Evolutionary conservation across 2,329 filamentous ascomycete genomes (phyloP), one percentile per base, ranked within the genome.

Genomic region (Colletotrichum spaethianum): DNA sequence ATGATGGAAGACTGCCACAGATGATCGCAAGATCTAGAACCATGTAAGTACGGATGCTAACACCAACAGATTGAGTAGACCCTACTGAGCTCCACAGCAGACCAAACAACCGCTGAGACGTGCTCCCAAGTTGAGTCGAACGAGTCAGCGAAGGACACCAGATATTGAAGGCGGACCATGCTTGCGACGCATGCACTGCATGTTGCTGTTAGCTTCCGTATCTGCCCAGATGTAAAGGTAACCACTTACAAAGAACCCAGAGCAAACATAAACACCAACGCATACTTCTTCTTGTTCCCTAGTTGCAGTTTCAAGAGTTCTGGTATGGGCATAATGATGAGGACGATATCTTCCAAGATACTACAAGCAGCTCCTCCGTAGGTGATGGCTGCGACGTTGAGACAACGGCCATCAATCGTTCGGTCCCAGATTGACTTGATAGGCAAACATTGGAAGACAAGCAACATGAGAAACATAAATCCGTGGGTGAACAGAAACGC

Each of bases 1-100:
- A 81, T 9, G 83, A 80, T 4, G 80, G 79, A 1, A 85, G 82
- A 57, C 83, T 86, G 56, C 83, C 84, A 6, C 80, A 84, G n/a
- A 80, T 79, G 28, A 86, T 84, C 3, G 83, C 84, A 1, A 78
- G 73, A 56, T 77, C 46, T 50, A 6, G 12, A 18, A 14, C 12
- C 23, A 7, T 28, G 23, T 50, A 28, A 50, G 46, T 12, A 16
- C 7, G 16, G 2, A 26, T 8, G 12, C 12, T 0, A 28, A 2
- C 2, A 26, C 3, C 0, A 18, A 6, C 2, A 16, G 11, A 4
- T 28, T 26, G 5, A 1, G 16, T 3, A 16, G 6, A 14, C 11
- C 46, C 26, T 23, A 28, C 26, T 77, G 31, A 76, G 73, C 63
- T 82, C 80, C 26, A 80, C 76, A 20, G 75, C 67, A 18, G 78